Base-by-base conservation (phyloP, 169 alveolate genomes). In the Plasmodium adleri region DNA sequence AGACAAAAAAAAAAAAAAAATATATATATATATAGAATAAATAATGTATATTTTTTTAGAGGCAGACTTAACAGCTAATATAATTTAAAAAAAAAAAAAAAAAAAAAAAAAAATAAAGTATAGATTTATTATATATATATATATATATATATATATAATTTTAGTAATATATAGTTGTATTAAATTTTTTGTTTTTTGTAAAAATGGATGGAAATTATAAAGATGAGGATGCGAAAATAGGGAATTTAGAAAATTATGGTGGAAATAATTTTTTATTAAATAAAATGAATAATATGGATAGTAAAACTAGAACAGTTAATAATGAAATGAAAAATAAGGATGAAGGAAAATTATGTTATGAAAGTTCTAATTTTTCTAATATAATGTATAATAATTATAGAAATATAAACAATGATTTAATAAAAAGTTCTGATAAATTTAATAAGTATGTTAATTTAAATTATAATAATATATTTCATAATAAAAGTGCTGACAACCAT, bases 121-220 rank as follows among this genome's bases (percentile, higher is more conserved):
- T 8, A 20, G 20, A 20, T 62, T 12, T 9, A 28, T 22, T 58
- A 45, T 74, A 74, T 74, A 73, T 59, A 13, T 73, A 15, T 26
- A 56, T 28, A 24, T 32, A 74, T n/a, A 22, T 50, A 59, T 32
- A 17, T 12, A 74, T 15, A 15, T 56, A 13, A 22, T 62, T 24
- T 8, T 62, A 62, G 1, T 20, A 62, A 24, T 15, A 62, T 4
- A 22, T 62, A 7, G 1, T 20, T 62, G 13, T 13, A 26, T 62
- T 20, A 7, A 3, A 20, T 12, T 32, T 60, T 32, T 32, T 32
- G 45, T 32, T 7, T 4, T 32, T 32, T 32, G 8, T 32, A 67
- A 74, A 74, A 9, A 74, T 74, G 88, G 74, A 74, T 49, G 63
- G 12, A n/a, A 49, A 28, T 9, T 52, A 60, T 67, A 59, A 60